Base-by-base conservation (phyloP, 1,284 basidiomycete species). In the Moesziomyces aphidis region DNA sequence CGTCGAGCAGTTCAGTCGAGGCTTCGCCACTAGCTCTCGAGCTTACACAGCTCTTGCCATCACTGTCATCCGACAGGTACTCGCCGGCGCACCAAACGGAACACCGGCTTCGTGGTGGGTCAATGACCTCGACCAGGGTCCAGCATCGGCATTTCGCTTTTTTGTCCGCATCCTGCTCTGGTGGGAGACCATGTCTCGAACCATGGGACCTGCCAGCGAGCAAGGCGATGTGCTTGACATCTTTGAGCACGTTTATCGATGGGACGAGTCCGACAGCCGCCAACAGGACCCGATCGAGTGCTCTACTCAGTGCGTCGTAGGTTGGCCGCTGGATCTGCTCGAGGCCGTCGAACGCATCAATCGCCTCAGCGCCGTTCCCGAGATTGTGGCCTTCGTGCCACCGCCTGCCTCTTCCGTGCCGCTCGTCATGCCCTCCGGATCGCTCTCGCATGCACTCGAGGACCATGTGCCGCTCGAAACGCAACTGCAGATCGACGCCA, bases 121-220 rank as follows among this genome's bases (percentile, higher is more conserved):
- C 0, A 26, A 21, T 8, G 34, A 43, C 17, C 34, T 63, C 5
- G 55, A 58, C n/a, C 55, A 49, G 34, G 66, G 61, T 5, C 60
- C 54, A n/a, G 61, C 48, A 13, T 68, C 65, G 5, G 44, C 54
- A 0, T 69, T 64, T 23, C 55, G 66, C 13, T 69, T 69, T 28
- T 62, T 59, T 39, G 61, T 69, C 5, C 49, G 55, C 21, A 49
- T 63, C 15, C 13, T 69, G 8, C 21, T 69, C 5, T 69, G 66
- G 61, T 69, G 66, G 66, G 66, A 69, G 31, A 59, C 61, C 48
- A 52, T 69, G 48, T 63, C 60, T 15, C 49, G 49, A 5, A 69
- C 66, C 45, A 59, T 63, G 61, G 61, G 59, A 6, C 56, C 66
- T 3, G 66, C 42, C 15, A 54, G 59, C 47, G 65, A 49, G 22